Conservation (phyloP, 768 basidiomycete species). For the Cystoderma amianthinum region DNA sequence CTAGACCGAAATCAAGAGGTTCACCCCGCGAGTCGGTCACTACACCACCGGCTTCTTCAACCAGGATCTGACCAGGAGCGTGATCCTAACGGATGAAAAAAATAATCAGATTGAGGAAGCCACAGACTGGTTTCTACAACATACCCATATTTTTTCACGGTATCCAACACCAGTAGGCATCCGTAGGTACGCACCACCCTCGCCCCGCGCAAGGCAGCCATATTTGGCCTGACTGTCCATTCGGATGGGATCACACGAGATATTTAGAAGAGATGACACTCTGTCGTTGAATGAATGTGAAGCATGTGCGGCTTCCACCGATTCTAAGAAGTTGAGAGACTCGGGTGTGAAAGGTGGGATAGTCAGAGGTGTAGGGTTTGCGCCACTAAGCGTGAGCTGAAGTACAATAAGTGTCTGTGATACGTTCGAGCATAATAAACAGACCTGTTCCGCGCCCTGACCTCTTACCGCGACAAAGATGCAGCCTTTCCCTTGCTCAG, state of each 20-base stretch:
- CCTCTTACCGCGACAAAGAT: conserved; percentile 86
- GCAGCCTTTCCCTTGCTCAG: conserved; percentile 63
- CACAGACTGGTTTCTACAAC: too few relatives aligned
- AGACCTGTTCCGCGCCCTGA: conserved; percentile 73
- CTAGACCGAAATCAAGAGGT: conserved; percentile 79
- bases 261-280: conserved; percentile 59
- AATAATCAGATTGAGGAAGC: neutral
- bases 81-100: conserved; percentile 57
- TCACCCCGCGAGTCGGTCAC: conserved; percentile 79
- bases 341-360: conserved; percentile 46
- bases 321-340: conserved; percentile 74
- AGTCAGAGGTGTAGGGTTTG: conserved; percentile 37
- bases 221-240: conserved; percentile 99
- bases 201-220: conserved; percentile 75
- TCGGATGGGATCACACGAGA: conserved; percentile 59
- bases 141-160: conserved; percentile 93
- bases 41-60: conserved; percentile 87
- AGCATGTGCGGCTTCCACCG: conserved; percentile 87
- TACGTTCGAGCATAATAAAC: conserved; percentile 1
- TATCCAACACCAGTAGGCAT: conserved; percentile 79
- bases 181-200: conserved; percentile 76
- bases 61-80: conserved; percentile 77
- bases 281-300: conserved; percentile 80
- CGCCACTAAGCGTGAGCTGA: conserved; percentile 48
- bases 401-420: neutral